Conservation (phyloP, 164 flowering plant genomes). For the Aristolochia californica region DNA sequence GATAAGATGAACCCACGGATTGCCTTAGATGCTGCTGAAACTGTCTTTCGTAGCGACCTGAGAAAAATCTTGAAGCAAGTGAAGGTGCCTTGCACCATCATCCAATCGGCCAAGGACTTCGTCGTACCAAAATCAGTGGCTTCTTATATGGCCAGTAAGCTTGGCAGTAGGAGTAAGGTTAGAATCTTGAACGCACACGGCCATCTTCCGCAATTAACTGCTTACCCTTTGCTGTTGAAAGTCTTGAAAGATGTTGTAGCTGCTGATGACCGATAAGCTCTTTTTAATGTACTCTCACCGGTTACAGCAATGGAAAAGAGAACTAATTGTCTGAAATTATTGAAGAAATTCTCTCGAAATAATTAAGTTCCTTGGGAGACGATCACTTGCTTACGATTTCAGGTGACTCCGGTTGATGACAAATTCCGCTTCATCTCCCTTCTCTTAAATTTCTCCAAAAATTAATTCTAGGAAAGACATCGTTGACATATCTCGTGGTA, state of each 20-base stretch:
- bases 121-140: conserved; percentile 28
- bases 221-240: conserved; percentile 14
- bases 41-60: conserved; percentile 21
- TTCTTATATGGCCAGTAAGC: conserved; percentile 18
- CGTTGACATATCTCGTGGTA: too few species aligned
- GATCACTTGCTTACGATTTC: too few species aligned
- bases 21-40: conserved; percentile 17
- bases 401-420: too few species aligned
- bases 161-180: conserved; percentile 17
- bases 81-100: conserved; percentile 25
- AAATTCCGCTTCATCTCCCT: too few species aligned
- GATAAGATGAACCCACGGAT: conserved; percentile 25
- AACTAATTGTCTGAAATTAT: too few species aligned
- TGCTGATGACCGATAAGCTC: not conserved
- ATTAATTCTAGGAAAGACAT: too few species aligned
- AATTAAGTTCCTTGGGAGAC: too few species aligned
- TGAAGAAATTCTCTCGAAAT: too few species aligned
- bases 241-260: conserved; percentile 14
- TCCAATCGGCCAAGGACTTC: conserved; percentile 22
- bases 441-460: too few species aligned
- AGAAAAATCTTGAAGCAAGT: conserved; percentile 17
- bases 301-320: too few species aligned
- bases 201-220: conserved; percentile 35
- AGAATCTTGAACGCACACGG: conserved; percentile 26
- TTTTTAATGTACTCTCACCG: too few species aligned